phyloP scores from a whole-genome alignment of 768 basidiomycete genomes.

The Sporobolomyces roseus region DNA sequence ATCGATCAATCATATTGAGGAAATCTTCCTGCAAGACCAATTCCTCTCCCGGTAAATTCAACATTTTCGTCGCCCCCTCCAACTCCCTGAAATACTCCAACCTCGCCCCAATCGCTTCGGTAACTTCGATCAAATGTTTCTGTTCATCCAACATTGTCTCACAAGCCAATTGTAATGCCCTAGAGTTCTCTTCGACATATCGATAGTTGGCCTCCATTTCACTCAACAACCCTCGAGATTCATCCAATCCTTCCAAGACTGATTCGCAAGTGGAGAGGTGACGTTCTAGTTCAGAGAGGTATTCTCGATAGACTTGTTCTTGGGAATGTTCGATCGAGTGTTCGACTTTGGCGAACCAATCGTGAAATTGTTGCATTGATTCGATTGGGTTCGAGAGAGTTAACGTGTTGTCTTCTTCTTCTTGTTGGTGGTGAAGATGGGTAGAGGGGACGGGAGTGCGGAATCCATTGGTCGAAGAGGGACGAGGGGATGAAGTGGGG shows the following conservation, averaged over 20 bases:
- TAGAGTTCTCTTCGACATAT: constrained; percentile 88
- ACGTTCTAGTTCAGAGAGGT: constrained; percentile 69
- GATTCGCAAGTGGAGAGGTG: constrained; percentile 74
- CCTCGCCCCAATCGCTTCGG: constrained; percentile 74
- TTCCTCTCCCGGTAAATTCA: constrained; percentile 88
- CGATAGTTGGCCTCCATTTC: constrained; percentile 79
- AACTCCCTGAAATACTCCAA: constrained; percentile 93
- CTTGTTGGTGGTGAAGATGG: too few species aligned
- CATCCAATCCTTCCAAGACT: constrained; percentile 66
- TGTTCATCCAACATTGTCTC: constrained; percentile 83
- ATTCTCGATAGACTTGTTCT: constrained; percentile 83
- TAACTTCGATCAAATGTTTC: constrained; percentile 72
- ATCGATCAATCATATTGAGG: constrained; percentile 89
- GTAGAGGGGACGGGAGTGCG: too few species aligned
- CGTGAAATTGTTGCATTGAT: constrained; percentile 93
- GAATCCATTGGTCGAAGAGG: background rate
- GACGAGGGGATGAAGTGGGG: constrained; percentile 1
- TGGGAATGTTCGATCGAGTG: constrained; percentile 86
- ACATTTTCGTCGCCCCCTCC: constrained; percentile 84
- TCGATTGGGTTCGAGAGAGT: constrained; percentile 57
- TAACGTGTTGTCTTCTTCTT: background rate
- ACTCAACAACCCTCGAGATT: constrained; percentile 68
- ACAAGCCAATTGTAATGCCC: constrained; percentile 83
- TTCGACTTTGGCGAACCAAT: constrained; percentile 89
- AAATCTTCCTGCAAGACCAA: constrained; percentile 88